Evolutionary conservation across 78 protist genomes (phyloP).

Genomic region (Dictyostelium intermedium): DNA sequence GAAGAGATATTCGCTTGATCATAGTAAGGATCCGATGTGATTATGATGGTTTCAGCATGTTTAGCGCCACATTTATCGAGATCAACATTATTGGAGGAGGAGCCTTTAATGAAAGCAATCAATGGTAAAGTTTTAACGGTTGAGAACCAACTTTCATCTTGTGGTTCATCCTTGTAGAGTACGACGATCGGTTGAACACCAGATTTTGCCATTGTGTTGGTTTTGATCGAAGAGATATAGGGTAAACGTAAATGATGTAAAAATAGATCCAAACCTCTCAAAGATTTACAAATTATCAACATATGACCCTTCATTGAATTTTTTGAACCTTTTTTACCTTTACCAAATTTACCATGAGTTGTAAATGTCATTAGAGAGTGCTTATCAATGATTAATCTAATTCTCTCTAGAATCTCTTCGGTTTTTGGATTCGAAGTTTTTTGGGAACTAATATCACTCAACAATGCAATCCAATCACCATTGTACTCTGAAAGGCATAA

Average conservation of each 20-base stretch:
- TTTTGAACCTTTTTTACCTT: constrained; percentile 29
- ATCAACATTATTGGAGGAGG: constrained; percentile 44
- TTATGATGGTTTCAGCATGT: constrained; percentile 61
- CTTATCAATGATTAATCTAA: constrained; percentile 47
- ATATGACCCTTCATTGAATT: constrained; percentile 59
- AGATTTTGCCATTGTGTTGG: background rate
- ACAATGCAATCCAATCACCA: constrained; percentile 73
- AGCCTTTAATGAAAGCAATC: constrained; percentile 67
- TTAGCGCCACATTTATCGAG: constrained; percentile 51
- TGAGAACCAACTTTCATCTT: constrained; percentile 54
- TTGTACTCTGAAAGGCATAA: constrained; percentile 44
- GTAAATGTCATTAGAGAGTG: constrained; percentile 64
- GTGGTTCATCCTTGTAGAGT: constrained; percentile 49
- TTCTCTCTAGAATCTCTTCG: constrained; percentile 55
- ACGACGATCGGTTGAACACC: constrained; percentile 74
- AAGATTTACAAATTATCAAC: constrained; percentile 27
- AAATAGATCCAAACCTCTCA: constrained; percentile 46
- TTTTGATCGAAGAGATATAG: constrained; percentile 31
- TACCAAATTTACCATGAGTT: constrained; percentile 50
- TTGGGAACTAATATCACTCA: constrained; percentile 37
- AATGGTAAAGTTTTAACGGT: constrained; percentile 28
- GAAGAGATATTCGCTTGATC: background rate
- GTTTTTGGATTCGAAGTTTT: constrained; percentile 58
- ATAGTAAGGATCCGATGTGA: constrained; percentile 45
- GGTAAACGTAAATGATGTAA: constrained; percentile 50